Base-by-base conservation (phyloP, 768 basidiomycete genomes). In the Ramaria rubella region DNA sequence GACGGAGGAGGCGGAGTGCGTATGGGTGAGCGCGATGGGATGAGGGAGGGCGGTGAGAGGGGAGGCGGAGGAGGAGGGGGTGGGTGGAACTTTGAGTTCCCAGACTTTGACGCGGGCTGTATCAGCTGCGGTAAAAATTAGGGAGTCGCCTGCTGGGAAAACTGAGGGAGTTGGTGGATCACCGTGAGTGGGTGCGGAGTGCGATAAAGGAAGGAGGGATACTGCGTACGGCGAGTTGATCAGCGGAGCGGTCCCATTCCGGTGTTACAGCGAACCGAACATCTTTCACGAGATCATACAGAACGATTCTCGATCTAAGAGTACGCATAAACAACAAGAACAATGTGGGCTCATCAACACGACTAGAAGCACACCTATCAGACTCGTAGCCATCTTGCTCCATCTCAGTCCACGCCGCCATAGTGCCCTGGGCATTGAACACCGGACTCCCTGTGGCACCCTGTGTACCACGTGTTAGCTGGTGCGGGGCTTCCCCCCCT, bases 301-400 rank as follows among this genome's bases (percentile, higher is more conserved):
- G 78, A 42, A 92, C 81, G 46, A 94, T 77, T 66, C 89, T 87
- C 7, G 81, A 79, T 59, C 90, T 89, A 60, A 0, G 19, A 40
- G 55, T 30, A 24, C 17, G 31, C 29, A 19, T 43, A 31, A n/a
- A 44, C 17, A 7, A 61, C 6, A 24, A 29, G 26, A 12, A 7
- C 11, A 26, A 29, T 29, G 17, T 29, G 60, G 46, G 52, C n/a
- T n/a, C n/a, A n/a, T n/a, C n/a, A n/a, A n/a, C n/a, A n/a, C n/a
- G n/a, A n/a, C n/a, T n/a, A n/a, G n/a, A n/a, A n/a, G 55, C 67
- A 42, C 58, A 83, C 84, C 87, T 81, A 70, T 95, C 94, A 51
- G 86, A 78, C 70, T 97, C 94, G 62, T 94, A 87, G 1, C 94
- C 94, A 62, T 97, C 92, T 65, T 87, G 68, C 51, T 85, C 83